phyloP scores from a whole-genome alignment of 2,329 filamentous ascomycete species.

The Fonsecaea pugnacius region DNA sequence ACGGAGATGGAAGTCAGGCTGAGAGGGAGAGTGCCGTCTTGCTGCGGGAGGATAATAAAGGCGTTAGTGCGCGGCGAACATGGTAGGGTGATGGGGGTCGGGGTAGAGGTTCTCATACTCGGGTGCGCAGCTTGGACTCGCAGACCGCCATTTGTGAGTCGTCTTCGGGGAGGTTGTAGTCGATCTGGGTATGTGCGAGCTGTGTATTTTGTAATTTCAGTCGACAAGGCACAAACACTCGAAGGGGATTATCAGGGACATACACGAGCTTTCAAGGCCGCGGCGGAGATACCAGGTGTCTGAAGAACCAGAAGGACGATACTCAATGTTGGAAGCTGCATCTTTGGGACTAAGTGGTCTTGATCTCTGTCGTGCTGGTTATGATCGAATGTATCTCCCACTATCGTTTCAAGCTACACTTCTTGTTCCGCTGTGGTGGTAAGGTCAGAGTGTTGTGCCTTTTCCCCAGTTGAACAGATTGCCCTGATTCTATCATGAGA shows the following conservation, averaged over 20 bases:
- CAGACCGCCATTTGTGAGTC: constrained; percentile 6
- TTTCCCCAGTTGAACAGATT: not conserved
- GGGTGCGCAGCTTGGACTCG: not conserved
- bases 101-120: not conserved
- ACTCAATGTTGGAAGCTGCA: not conserved
- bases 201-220: not conserved
- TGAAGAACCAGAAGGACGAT: not conserved
- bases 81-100: no score
- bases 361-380: not conserved
- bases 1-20: constrained; percentile 12
- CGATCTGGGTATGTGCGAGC: constrained; percentile 1
- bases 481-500: not conserved
- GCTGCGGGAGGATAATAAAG: not conserved
- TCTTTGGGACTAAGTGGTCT: not conserved
- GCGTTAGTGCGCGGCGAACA: not conserved
- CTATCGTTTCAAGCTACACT: not conserved
- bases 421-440: not conserved
- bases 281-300: not conserved
- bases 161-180: constrained; percentile 9
- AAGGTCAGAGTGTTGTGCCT: not conserved
- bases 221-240: not conserved
- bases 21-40: not conserved
- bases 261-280: constrained; percentile 8
- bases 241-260: not conserved
- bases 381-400: not conserved